Evolutionary conservation across 768 basidiomycete species (phyloP), one percentile per base, ranked within the genome.

Genomic region (Boletus subparvulus): DNA sequence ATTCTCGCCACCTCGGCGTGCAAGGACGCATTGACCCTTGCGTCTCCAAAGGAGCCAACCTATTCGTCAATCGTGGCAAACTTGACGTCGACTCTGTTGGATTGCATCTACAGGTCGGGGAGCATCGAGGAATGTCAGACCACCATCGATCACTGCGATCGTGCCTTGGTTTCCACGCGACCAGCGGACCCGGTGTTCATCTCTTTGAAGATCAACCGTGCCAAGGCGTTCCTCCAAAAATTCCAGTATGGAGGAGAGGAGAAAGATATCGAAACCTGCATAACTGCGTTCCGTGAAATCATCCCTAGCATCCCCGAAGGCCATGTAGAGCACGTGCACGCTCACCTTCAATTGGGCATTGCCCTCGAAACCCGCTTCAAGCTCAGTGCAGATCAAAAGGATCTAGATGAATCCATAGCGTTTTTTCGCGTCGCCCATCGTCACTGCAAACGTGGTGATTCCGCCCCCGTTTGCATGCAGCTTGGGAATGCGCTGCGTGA

Each of bases 401-500:
- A 71, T 44, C 26, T 72, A 11, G 55, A 73, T 1, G 70, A 63
- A 24, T 62, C 70, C 21, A 63, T 71, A n/a, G 40, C 26, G 5
- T 11, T 47, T 16, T 58, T 41, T 58, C 61, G 59, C 13, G 26
- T 56, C 17, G 60, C 70, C 14, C 54, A 45, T 21, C 35, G 52
- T 4, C 24, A 8, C 30, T 63, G 58, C 50, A 57, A 40, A 32
- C 53, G 41, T 14, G 63, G 56, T 11, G n/a, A 54, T 17, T 21
- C 21, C 24, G 53, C 41, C 44, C 16, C 41, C 11, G 35, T 59
- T 35, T 50, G 61, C 50, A 61, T 54, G 55, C 40, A 58, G 36
- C 59, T 63, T 11, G 62, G 59, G 13, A 69, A 61, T 17, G 52
- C 46, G 14, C 52, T 69, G 26, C 48, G 52, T 4, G 30, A 50